Evolutionary conservation across 1,139 yeast species (phyloP).

Genomic region (Kluyveromyces marxianus): DNA sequence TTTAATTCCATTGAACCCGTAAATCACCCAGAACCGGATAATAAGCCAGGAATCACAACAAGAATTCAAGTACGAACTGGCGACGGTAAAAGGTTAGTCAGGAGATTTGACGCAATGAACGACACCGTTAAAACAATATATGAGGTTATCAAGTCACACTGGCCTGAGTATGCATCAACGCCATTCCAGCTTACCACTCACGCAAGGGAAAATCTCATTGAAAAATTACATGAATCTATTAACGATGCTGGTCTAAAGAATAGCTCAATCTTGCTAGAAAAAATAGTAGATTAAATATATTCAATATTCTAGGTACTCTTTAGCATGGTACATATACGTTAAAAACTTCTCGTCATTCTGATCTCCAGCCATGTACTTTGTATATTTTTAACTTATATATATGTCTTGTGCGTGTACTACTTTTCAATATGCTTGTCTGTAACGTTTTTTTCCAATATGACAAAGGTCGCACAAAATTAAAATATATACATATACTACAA

Average conservation of each 20-base stretch:
- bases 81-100: conserved; percentile 76
- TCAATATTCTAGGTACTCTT: too few relatives aligned
- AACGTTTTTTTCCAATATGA: too few relatives aligned
- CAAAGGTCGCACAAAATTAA: too few relatives aligned
- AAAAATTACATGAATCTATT: conserved; percentile 51
- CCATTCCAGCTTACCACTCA: conserved; percentile 57
- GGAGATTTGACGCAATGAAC: conserved; percentile 46
- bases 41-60: conserved; percentile 49
- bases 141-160: conserved; percentile 51
- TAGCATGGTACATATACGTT: too few relatives aligned
- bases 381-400: too few relatives aligned
- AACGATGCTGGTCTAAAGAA: conserved; percentile 72
- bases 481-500: background rate
- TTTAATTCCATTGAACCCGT: conserved; percentile 35
- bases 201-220: conserved; percentile 58
- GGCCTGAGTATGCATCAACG: conserved; percentile 35
- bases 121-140: conserved; percentile 58
- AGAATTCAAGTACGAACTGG: conserved; percentile 84
- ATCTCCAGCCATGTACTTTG: too few relatives aligned
- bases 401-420: too few relatives aligned
- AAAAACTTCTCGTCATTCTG: too few relatives aligned
- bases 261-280: conserved; percentile 71
- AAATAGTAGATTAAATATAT: conserved; percentile 11
- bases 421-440: background rate
- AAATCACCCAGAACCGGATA: conserved; percentile 54